phyloP scores from a whole-genome alignment of 176 grass and related monocot genomes.

The Carex parvula region DNA sequence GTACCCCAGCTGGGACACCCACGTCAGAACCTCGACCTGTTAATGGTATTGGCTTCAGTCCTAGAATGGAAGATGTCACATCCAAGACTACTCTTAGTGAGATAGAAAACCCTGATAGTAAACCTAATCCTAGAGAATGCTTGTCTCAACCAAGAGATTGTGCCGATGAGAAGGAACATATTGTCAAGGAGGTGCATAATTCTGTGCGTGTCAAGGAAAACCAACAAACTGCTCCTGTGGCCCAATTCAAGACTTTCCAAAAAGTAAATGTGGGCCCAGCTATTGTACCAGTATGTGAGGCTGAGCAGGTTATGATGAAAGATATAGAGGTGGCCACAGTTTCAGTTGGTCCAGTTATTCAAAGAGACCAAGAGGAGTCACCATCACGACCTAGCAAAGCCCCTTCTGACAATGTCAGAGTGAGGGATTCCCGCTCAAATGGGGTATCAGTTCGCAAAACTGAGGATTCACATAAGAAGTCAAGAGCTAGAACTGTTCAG shows the following conservation, averaged over 20 bases:
- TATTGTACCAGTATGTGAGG: neutral
- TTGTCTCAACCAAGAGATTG: constrained; percentile 12
- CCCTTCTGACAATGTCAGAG: constrained; percentile 13
- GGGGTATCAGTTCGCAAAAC: neutral
- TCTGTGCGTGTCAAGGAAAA: constrained; percentile 16
- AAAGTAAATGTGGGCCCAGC: constrained; percentile 24
- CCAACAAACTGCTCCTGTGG: constrained; percentile 34
- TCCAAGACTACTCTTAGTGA: neutral
- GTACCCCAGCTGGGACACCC: constrained; percentile 50
- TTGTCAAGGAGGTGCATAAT: constrained; percentile 5
- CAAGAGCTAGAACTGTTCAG: neutral
- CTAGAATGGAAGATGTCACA: constrained; percentile 15
- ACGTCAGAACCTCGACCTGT: constrained; percentile 39
- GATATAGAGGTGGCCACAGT: constrained; percentile 28
- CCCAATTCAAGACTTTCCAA: constrained; percentile 39
- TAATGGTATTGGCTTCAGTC: neutral
- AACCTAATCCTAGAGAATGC: constrained; percentile 14
- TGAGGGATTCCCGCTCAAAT: constrained; percentile 6
- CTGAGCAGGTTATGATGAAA: constrained; percentile 23
- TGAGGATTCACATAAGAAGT: constrained; percentile 17
- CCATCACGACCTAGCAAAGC: neutral
- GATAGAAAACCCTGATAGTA: neutral
- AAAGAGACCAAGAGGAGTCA: constrained; percentile 12
- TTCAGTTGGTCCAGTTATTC: constrained; percentile 1
- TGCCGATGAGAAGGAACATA: constrained; percentile 18